Base-by-base conservation (phyloP, 306 rosid genomes). In the Urtica urens region DNA sequence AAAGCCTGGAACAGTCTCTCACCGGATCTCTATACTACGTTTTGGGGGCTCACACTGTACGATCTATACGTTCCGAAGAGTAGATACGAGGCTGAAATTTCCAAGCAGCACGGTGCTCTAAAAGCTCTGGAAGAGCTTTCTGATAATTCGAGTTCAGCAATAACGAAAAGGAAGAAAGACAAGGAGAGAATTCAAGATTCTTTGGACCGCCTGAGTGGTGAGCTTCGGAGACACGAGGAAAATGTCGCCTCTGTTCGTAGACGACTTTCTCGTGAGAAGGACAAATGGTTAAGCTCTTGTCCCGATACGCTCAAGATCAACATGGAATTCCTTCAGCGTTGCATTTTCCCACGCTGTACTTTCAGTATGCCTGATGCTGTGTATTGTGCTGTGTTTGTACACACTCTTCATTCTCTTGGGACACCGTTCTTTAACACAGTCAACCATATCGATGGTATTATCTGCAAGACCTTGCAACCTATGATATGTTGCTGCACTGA, bases 401-500 rank as follows among this genome's bases (percentile, higher is more conserved):
- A 85, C 74, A 90, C 87, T 18, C 95, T 90, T 46, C 95, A 90
- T 85, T 82, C 99, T 23, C 87, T 90, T 12, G 99, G 99, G 58
- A 90, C 99, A 21, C 99, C 99, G n/a, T 90, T 79, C 62, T 90
- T 90, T 46, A 90, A 90, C 75, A 90, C 99, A 9, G 99, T 90
- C 69, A 90, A 90, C 73, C 99, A 90, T 80, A 77, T 90, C 56
- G 99, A 90, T 74, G 92, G 84, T 57, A 74, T 90, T 42, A 85
- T 90, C 52, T 90, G 99, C 61, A 90, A 79, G 77, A 85, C 95
- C 39, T 76, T 90, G 40, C 99, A 90, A 63, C 99, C 99, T 45
- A 90, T 90, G 99, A 90, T 90, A 59, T 90, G 99, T 73, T 90
- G 99, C 71, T 90, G 99, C 73, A 85, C 99, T 31, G 99, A 90